Percentiles rank a stretch among this genome's conserved stretches.
phyloP scores from a whole-genome alignment of 768 basidiomycete species.

The Sutorius australiensis region DNA sequence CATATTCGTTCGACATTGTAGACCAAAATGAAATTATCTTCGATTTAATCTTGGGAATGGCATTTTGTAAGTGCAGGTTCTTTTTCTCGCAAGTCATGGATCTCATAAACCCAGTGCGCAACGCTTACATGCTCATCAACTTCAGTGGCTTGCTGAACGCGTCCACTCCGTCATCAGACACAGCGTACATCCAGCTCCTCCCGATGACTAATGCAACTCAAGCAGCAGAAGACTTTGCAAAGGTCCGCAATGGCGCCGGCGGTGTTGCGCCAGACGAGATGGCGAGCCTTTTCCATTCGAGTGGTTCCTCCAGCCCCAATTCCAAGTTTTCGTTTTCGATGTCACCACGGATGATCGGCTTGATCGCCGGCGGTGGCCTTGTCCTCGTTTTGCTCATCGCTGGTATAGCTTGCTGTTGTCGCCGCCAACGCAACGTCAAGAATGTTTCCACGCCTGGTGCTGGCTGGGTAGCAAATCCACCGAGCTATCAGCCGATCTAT shows the following conservation, averaged over 20 bases:
- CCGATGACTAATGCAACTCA: slow-evolving; percentile 48
- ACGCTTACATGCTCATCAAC: slow-evolving; percentile 59
- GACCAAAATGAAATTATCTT: slow-evolving; percentile 26
- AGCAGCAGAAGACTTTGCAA: slow-evolving; percentile 26
- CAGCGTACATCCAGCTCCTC: slow-evolving; percentile 62
- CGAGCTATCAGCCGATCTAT: slow-evolving; percentile 23
- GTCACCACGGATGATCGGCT: slow-evolving; percentile 12
- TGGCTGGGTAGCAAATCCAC: slow-evolving; percentile 4
- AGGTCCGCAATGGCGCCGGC: slow-evolving; percentile 4
- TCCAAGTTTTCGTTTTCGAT: background rate
- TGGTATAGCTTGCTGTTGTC: slow-evolving; percentile 2
- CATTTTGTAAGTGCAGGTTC: slow-evolving; percentile 48
- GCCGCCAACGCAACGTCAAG: slow-evolving; percentile 11
- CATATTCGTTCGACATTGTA: slow-evolving; percentile 49
- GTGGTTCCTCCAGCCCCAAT: slow-evolving; percentile 34
- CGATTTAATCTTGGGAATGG: slow-evolving; percentile 72
- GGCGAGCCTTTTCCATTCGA: slow-evolving; percentile 38
- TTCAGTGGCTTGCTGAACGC: slow-evolving; percentile 59
- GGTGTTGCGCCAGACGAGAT: slow-evolving; percentile 16
- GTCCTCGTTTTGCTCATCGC: slow-evolving; percentile 3
- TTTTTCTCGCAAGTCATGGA: background rate
- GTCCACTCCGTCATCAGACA: slow-evolving; percentile 32
- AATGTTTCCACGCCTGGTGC: background rate
- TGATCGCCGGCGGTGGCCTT: slow-evolving; percentile 11
- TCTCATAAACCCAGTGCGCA: slow-evolving; percentile 47